Evolutionary conservation across 768 basidiomycete species (phyloP).

Genomic region (Leucocoprinus sp.): DNA sequence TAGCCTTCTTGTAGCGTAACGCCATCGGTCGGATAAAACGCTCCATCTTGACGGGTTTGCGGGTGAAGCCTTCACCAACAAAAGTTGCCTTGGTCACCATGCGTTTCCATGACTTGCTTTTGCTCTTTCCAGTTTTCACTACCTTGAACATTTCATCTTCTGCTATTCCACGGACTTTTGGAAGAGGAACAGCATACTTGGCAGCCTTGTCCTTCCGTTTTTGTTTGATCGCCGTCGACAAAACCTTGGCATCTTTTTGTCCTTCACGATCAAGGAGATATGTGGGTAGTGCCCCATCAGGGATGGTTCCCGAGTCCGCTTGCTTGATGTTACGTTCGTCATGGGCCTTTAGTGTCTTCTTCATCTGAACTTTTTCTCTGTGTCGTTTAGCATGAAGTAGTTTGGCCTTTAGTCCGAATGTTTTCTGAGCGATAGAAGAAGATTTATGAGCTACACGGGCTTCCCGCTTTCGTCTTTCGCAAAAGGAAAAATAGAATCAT

Average conservation of each 20-base stretch:
- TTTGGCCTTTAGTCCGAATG: slow-evolving; percentile 96
- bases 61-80: slow-evolving; percentile 94
- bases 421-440: slow-evolving; percentile 84
- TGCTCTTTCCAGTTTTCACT: slow-evolving; percentile 93
- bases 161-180: slow-evolving; percentile 95
- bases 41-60: slow-evolving; percentile 99
- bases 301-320: slow-evolving; percentile 71
- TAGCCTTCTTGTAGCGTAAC: slow-evolving; percentile 94
- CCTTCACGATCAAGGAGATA: slow-evolving; percentile 96
- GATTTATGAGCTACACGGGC: slow-evolving; percentile 70
- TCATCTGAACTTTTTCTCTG: slow-evolving; percentile 96
- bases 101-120: slow-evolving; percentile 95
- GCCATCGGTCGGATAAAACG: slow-evolving; percentile 97
- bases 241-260: slow-evolving; percentile 96
- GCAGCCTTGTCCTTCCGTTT: slow-evolving; percentile 99
- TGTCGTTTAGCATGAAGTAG: slow-evolving; percentile 95
- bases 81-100: slow-evolving; percentile 99
- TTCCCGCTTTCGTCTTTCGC: slow-evolving; percentile 69
- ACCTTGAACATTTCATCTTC: slow-evolving; percentile 99
- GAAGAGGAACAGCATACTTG: slow-evolving; percentile 93
- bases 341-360: slow-evolving; percentile 99
- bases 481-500: not conserved
- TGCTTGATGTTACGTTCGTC: slow-evolving; percentile 98
- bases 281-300: slow-evolving; percentile 88
- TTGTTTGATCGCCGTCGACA: slow-evolving; percentile 95